Evolutionary conservation across 257 asterid genomes (phyloP).

Genomic region (Scutellaria baicalensis): DNA sequence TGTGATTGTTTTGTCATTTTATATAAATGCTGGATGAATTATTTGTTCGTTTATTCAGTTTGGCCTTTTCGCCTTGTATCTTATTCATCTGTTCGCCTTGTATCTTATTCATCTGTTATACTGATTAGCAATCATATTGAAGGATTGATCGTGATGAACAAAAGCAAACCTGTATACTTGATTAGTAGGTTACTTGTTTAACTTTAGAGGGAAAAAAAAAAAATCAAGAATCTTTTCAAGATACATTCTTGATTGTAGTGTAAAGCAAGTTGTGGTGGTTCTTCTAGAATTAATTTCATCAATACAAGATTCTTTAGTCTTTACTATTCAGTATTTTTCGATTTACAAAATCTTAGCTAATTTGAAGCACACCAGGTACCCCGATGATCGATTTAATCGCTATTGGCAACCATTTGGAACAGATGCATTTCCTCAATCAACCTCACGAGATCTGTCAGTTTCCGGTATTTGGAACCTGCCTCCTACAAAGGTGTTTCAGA

Average conservation of each 20-base stretch:
- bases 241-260: background rate
- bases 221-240: background rate
- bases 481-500: conserved; percentile 59
- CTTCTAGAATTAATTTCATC: background rate
- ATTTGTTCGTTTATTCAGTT: background rate
- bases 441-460: conserved; percentile 33
- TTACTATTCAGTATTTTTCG: background rate
- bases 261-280: background rate
- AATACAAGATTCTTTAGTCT: background rate
- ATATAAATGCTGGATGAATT: background rate
- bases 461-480: conserved; percentile 96
- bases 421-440: conserved; percentile 32
- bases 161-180: background rate
- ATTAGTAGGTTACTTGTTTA: background rate
- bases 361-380: conserved; percentile 45
- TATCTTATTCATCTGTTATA: background rate
- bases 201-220: background rate
- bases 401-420: conserved; percentile 73
- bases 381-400: conserved; percentile 83
- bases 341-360: background rate
- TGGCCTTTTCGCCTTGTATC: background rate
- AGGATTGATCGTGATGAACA: background rate
- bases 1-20: background rate
- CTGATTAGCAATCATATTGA: background rate
- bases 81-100: too few species aligned